Base-by-base conservation (phyloP, 139 green algal genomes). In the Haematococcus lacustris region DNA sequence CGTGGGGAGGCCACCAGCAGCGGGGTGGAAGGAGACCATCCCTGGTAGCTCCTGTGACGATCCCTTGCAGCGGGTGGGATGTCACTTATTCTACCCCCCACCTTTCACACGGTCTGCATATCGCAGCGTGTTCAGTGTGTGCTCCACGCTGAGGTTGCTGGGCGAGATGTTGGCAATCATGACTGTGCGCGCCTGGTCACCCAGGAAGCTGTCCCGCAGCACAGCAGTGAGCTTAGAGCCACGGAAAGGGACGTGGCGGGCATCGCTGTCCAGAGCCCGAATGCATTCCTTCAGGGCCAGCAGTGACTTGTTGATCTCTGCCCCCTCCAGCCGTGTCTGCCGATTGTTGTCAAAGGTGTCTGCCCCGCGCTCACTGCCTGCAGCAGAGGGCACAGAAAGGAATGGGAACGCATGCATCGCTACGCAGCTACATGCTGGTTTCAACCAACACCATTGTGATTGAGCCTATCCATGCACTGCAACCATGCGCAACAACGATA, bases 91-190 rank as follows among this genome's bases (percentile, higher is more conserved):
- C n/a, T n/a, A n/a, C n/a, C n/a, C 21, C 51, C 7, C 70, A 88
- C 90, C 91, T 81, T 97, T 97, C n/a, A 97, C 91, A 9, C 94
- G 83, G 82, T 99, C 93, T 7, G 95, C 93, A 74, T 98, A 99
- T 33, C 95, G 83, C 70, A 99, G 86, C 21, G 95, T 98, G 84
- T 99, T 99, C 57, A 99, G 89, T 6, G 93, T 98, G 85, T 99
- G 92, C 87, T 98, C 95, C 69, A 96, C 96, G 38, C 80, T 94
- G 13, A 68, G 69, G 7, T 75, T 82, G 68, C 84, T 93, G 32
- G 95, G 95, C 3, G 89, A 96, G 68, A 99, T 91, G 76, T 97
- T 97, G 33, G 95, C 94, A 65, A 99, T 97, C 95, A 99, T 99
- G 35, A 99, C 95, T 0, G 95, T 98, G 67, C 91, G 83, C 0